These are phyloP conservation scores for Arthrobotrys musiformis DNA, from an alignment of 2,329 filamentous ascomycete genomes.

Conservation along the genomic window DNA sequence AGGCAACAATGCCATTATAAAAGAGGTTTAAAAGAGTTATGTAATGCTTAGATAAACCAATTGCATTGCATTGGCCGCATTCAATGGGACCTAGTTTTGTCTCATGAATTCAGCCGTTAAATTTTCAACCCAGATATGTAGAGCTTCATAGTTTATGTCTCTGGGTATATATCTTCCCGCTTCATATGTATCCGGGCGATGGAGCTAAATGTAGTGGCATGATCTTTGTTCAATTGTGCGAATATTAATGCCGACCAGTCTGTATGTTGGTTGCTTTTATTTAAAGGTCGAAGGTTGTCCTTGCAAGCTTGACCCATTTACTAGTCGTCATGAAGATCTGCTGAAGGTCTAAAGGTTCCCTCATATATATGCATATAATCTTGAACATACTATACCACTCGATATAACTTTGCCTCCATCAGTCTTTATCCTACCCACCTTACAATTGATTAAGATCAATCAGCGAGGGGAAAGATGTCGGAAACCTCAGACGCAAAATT, in stretches of 20 bases:
- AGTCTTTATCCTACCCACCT: too few relatives aligned
- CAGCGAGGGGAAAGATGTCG: neutral
- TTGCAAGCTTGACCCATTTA: neutral
- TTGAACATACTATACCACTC: too few relatives aligned
- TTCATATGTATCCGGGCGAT: neutral
- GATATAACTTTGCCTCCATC: too few relatives aligned
- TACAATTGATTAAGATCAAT: too few relatives aligned
- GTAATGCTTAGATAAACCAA: neutral
- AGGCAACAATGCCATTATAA: neutral
- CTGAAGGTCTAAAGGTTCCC: too few relatives aligned
- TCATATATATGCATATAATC: too few relatives aligned
- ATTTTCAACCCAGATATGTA: neutral
- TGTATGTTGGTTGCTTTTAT: neutral
- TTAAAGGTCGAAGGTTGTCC: neutral
- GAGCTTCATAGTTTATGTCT: neutral
- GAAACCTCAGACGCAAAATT: conserved; percentile 19
- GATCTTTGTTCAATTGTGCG: too few relatives aligned
- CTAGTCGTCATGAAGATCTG: neutral
- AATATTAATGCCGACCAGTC: too few relatives aligned
- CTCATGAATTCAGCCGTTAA: neutral
- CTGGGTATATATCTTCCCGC: neutral
- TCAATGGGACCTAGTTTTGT: neutral
- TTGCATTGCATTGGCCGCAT: neutral
- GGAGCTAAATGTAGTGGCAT: neutral
- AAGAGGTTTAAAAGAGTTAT: neutral